Conservation (phyloP, 1,139 yeast species). For the Diutina pseudorugosa region DNA sequence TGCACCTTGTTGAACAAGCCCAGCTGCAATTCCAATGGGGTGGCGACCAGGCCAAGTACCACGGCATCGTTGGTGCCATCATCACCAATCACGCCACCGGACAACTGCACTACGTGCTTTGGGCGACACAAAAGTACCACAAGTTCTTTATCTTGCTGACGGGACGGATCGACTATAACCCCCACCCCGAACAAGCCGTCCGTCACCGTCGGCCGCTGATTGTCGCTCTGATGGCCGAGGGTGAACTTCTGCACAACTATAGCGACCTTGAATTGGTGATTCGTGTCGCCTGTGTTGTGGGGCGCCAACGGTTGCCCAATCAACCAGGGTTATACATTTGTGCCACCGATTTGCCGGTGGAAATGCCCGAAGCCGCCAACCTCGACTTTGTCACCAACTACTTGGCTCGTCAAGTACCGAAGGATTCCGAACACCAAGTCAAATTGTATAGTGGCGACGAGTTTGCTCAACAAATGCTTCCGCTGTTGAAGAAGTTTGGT, state of each 20-base stretch:
- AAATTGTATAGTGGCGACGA: constrained; percentile 13
- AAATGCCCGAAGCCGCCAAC: constrained; percentile 23
- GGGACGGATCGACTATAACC: constrained; percentile 24
- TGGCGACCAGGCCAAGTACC: constrained; percentile 8
- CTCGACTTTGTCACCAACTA: constrained; percentile 28
- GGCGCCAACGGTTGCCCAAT: constrained; percentile 12
- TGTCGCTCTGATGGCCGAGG: constrained; percentile 26
- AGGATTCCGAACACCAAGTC: constrained; percentile 13
- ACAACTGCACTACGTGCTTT: constrained; percentile 24
- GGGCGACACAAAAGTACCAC: constrained; percentile 16
- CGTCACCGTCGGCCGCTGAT: constrained; percentile 24
- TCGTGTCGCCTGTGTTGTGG: constrained; percentile 20
- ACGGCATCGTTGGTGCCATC: constrained; percentile 25
- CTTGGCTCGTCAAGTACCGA: constrained; percentile 12
- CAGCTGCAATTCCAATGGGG: constrained; percentile 5
- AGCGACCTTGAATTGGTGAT: constrained; percentile 29
- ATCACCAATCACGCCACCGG: constrained; percentile 29
- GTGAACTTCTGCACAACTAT: constrained; percentile 27
- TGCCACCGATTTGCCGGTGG: constrained; percentile 19
- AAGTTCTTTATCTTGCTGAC: constrained; percentile 19
- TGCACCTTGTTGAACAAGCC: not conserved
- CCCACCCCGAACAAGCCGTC: constrained; percentile 9
- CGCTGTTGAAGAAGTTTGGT: constrained; percentile 27
- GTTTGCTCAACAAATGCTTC: constrained; percentile 12
- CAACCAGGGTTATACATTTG: constrained; percentile 13